A percentile compares a stretch with the other conserved stretches of the same genome.
phyloP scores from a whole-genome alignment of 106 monocot genomes.

The Dendrobium nobile region DNA sequence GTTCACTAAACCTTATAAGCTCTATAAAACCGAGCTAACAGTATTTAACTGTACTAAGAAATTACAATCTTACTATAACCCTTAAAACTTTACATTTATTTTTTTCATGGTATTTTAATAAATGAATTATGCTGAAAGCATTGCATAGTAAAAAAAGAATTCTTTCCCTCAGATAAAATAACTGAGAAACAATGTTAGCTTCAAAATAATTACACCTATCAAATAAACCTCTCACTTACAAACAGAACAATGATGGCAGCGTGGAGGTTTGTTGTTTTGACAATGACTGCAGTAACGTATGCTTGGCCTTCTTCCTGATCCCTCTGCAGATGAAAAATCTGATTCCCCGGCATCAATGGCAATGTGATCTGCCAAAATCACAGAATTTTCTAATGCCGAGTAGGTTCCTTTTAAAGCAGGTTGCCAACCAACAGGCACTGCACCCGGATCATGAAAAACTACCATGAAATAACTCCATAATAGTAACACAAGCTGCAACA shows the following conservation, averaged over 20 bases:
- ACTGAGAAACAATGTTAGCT: neutral
- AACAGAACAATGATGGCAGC: conserved; percentile 94
- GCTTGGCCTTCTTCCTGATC: conserved; percentile 27
- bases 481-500: conserved; percentile 75
- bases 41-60: neutral
- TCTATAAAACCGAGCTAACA: neutral
- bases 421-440: conserved; percentile 74
- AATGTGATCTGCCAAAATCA: conserved; percentile 27
- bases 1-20: neutral
- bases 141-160: neutral
- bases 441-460: conserved; percentile 73
- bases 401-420: conserved; percentile 31
- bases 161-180: neutral
- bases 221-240: conserved; percentile 41
- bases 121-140: neutral
- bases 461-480: conserved; percentile 90
- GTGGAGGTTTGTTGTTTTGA: conserved; percentile 77
- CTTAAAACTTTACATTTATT: neutral
- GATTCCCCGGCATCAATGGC: conserved; percentile 23
- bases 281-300: conserved; percentile 60
- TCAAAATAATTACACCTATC: neutral
- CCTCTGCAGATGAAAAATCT: conserved; percentile 19
- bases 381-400: conserved; percentile 18
- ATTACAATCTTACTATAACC: neutral
- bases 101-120: neutral